phyloP scores from a whole-genome alignment of 2,329 filamentous ascomycete genomes.

The Aureobasidium sp. region DNA sequence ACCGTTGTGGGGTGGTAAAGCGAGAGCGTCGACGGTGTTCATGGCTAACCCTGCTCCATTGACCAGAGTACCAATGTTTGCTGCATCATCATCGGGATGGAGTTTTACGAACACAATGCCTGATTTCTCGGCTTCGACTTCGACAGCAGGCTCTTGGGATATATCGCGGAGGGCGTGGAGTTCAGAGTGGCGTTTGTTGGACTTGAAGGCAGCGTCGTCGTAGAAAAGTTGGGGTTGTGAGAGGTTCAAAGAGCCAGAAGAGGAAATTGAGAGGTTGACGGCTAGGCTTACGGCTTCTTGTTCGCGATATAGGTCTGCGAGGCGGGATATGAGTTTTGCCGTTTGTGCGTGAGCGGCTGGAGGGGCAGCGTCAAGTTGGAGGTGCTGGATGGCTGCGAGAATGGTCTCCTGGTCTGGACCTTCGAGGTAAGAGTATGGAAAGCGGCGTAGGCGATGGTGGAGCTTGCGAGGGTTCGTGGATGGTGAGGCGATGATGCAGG shows the following conservation, averaged over 20 bases:
- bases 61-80: conserved; percentile 71
- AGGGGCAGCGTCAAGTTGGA: conserved; percentile 44
- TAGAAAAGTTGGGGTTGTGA: conserved; percentile 53
- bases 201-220: conserved; percentile 61
- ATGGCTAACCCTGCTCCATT: conserved; percentile 87
- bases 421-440: conserved; percentile 54
- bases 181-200: conserved; percentile 51
- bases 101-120: conserved; percentile 74
- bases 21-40: conserved; percentile 79
- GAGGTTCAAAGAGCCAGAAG: conserved; percentile 39
- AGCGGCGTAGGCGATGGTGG: conserved; percentile 40
- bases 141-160: conserved; percentile 44
- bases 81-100: conserved; percentile 35
- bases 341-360: conserved; percentile 35
- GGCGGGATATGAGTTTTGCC: conserved; percentile 44
- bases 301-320: conserved; percentile 52
- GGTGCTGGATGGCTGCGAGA: conserved; percentile 40
- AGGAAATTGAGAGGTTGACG: conserved; percentile 38
- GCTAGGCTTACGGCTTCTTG: conserved; percentile 59
- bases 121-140: conserved; percentile 55
- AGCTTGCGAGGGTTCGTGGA: conserved; percentile 37
- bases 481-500: conserved; percentile 56
- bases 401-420: conserved; percentile 34
- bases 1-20: conserved; percentile 50
- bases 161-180: conserved; percentile 51